Base-by-base conservation (phyloP, 306 rosid genomes). In the Medicago ruthenica region DNA sequence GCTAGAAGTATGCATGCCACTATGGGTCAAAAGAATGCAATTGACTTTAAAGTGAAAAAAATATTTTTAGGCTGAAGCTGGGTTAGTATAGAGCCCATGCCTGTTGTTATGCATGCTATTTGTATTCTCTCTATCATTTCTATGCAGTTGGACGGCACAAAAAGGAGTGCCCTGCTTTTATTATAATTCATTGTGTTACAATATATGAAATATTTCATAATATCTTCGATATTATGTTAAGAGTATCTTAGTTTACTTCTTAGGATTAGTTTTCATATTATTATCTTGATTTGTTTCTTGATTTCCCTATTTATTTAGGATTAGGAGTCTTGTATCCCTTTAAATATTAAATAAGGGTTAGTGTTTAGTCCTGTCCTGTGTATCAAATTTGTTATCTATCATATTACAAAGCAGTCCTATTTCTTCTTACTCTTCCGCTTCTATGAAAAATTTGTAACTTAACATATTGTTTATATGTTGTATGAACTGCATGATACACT, bases 81-180 rank as follows among this genome's bases (percentile, higher is more conserved):
- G 67, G 39, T 34, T 51, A 74, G 41, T 51, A 54, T 34, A 44
- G 40, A 67, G 51, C 54, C 15, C 24, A 47, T 22, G 71, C n/a
- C 44, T 37, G 10, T 44, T 41, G 34, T 67, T 47, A 11, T 24
- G 64, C 69, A 66, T 57, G 48, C 76, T 14, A 65, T 79, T 58
- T 50, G 68, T 74, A 60, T 72, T 63, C 70, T 75, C 24, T 47
- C 64, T 71, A 50, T 76, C 21, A 65, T 79, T 74, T 76, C 36
- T 57, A 50, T 66, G 74, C 70, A 36, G 44, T 47, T 39, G 6
- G 68, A 39, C 31, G 27, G 47, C 8, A 11, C 39, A 47, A 7
- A 39, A 20, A 66, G 62, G 67, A 18, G 40, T 57, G 47, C 69
- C 36, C 48, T 17, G 20, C 39, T 54, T 63, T 71, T 75, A 39